Evolutionary conservation across 1,284 basidiomycete species (phyloP).

Genomic region (Ceratobasidium sp.): DNA sequence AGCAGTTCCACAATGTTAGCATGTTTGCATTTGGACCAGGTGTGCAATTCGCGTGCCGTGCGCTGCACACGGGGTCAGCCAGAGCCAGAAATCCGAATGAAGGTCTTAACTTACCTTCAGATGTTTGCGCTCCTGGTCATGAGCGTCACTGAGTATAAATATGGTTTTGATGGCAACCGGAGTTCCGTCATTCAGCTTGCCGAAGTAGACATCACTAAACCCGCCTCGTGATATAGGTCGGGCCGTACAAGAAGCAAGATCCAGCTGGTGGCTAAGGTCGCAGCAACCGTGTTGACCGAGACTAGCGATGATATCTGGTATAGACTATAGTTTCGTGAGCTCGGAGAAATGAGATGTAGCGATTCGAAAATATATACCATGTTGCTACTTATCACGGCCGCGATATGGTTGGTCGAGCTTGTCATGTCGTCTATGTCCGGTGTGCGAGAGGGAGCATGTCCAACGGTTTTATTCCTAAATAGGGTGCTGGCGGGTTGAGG

Average conservation of each 20-base stretch:
- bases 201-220: background rate
- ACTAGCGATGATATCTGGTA: background rate
- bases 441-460: background rate
- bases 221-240: background rate
- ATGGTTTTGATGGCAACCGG: background rate
- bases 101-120: background rate
- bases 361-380: background rate
- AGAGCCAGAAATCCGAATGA: background rate
- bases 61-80: background rate
- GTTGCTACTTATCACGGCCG: background rate
- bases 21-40: slow-evolving; percentile 11
- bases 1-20: background rate
- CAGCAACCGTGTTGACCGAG: background rate
- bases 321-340: background rate
- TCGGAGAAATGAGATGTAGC: background rate
- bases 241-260: background rate
- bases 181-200: background rate
- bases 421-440: background rate
- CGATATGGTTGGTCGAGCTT: background rate
- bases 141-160: background rate
- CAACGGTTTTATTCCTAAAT: background rate
- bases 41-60: background rate
- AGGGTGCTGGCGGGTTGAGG: background rate
- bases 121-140: background rate
- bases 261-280: background rate